Percentiles rank a stretch among this genome's conserved stretches.
Conservation (phyloP, 139 green algal species). For the Micromonas pusilla region DNA sequence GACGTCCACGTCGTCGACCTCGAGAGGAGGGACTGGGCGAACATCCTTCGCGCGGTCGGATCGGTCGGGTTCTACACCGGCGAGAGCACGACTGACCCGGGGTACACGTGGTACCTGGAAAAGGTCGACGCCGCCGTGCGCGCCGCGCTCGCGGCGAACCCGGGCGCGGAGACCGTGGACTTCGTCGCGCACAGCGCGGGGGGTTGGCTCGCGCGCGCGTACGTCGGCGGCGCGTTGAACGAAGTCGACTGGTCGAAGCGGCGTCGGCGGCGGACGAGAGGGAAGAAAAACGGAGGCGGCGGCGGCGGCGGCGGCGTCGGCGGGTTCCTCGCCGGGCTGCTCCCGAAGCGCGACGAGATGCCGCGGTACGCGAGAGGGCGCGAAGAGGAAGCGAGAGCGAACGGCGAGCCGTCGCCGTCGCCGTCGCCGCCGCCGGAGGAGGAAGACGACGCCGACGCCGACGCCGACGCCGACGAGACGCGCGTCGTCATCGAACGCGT, state of each 20-base stretch:
- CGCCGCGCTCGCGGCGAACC: conserved; percentile 40
- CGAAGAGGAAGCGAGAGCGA: no score
- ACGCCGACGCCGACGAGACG: no score
- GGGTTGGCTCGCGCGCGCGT: conserved; percentile 60
- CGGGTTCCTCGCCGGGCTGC: neutral
- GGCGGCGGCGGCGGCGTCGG: neutral
- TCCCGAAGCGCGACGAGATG: neutral
- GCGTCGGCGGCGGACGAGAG: neutral
- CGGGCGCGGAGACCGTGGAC: conserved; percentile 31
- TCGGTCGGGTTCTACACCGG: conserved; percentile 47
- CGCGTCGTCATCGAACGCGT: no score
- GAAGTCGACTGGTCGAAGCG: neutral
- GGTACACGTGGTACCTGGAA: conserved; percentile 59
- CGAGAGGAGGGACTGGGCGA: conserved; percentile 32
- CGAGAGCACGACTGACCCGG: conserved; percentile 44
- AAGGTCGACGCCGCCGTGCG: conserved; percentile 45
- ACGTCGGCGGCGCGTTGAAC: conserved; percentile 41
- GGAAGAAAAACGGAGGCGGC: no score
- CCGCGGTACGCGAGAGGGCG: no score
- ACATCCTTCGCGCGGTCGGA: conserved; percentile 39
- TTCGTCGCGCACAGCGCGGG: conserved; percentile 58
- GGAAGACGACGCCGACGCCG: neutral
- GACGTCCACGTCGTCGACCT: conserved; percentile 22
- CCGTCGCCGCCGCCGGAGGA: no score
- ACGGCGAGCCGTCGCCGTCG: no score